These are phyloP conservation scores for Aspergillus caelatus DNA, from an alignment of 2,329 filamentous ascomycete genomes.

Conservation along the genomic window DNA sequence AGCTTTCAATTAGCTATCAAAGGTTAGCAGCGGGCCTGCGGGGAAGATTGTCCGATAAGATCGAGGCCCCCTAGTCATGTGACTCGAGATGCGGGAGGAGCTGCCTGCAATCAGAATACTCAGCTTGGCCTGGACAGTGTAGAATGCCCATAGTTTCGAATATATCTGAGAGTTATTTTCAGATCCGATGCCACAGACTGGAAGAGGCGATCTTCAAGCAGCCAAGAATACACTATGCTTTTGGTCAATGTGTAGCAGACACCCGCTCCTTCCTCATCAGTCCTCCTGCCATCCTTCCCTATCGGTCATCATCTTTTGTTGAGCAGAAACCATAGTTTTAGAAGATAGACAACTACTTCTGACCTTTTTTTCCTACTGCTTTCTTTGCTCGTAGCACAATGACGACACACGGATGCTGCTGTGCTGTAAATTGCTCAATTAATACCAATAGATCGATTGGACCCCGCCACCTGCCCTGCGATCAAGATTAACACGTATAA, in stretches of 20 bases:
- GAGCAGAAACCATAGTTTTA: no score
- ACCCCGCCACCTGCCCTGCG: not conserved
- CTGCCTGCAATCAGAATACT: no score
- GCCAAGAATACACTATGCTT: not conserved
- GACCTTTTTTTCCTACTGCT: no score
- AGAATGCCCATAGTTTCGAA: not conserved
- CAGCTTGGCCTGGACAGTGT: not conserved
- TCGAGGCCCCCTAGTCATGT: slow-evolving; percentile 26
- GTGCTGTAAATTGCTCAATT: not conserved
- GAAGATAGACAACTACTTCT: no score
- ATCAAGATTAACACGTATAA: not conserved
- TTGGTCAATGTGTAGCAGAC: no score
- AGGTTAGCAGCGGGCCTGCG: slow-evolving; percentile 5
- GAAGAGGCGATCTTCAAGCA: not conserved
- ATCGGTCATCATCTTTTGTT: no score
- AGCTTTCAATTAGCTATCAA: not conserved
- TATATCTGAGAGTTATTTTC: not conserved
- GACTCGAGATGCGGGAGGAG: slow-evolving; percentile 5
- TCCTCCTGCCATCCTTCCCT: no score
- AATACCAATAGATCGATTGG: not conserved
- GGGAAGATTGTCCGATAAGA: slow-evolving; percentile 24
- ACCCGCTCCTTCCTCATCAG: no score
- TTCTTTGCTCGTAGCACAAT: no score
- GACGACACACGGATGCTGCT: not conserved
- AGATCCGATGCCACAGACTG: not conserved